Conservation (phyloP, 2,329 filamentous ascomycete genomes). For the Ceratocystiopsis brevicomis region DNA sequence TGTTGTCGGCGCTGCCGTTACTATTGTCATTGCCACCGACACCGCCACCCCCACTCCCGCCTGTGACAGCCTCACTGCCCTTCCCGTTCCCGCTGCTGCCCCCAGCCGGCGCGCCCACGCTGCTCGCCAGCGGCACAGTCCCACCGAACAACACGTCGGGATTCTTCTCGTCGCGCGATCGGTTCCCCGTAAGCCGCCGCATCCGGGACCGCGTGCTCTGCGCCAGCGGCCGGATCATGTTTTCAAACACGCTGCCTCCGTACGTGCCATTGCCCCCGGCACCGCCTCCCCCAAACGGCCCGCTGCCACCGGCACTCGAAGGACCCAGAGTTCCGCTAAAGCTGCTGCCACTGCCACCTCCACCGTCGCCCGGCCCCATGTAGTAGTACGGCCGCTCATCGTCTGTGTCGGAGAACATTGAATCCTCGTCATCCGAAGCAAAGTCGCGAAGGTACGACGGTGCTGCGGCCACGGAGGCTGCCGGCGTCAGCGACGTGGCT, state of each 20-base stretch:
- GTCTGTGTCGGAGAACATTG: conserved; percentile 64
- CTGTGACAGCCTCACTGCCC: neutral
- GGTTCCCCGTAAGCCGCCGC: conserved; percentile 41
- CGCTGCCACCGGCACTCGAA: too few species aligned
- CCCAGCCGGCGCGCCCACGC: neutral
- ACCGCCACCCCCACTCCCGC: too few species aligned
- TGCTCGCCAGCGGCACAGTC: neutral
- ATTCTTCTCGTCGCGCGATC: conserved; percentile 18
- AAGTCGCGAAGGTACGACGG: conserved; percentile 40
- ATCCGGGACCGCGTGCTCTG: conserved; percentile 40
- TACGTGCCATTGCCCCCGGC: too few species aligned
- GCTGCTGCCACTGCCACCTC: neutral
- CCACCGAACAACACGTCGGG: conserved; percentile 1
- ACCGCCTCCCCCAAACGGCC: neutral
- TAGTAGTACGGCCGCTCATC: conserved; percentile 22
- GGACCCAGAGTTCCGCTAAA: too few species aligned
- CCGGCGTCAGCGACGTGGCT: conserved; percentile 10
- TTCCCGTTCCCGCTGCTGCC: neutral
- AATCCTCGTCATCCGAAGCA: conserved; percentile 64
- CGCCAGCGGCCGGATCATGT: conserved; percentile 39
- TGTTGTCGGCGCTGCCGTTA: neutral
- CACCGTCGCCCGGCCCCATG: neutral
- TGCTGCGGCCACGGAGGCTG: conserved; percentile 58
- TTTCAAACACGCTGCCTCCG: conserved; percentile 28
- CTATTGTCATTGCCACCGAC: too few species aligned